Evolutionary conservation across 176 grass and related monocot genomes (phyloP).

Genomic region (sorghum (Sorghum bicolor)): Sorghum_bicolor_NCBIv3 NC_012878.2:50900001-50900500

Average conservation of each 20-base stretch:
- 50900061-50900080: background rate
- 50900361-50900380: background rate
- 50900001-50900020: background rate
- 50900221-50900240: too few species aligned
- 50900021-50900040: slow-evolving; percentile 22
- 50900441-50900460: slow-evolving; percentile 98
- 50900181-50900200: slow-evolving; percentile 70
- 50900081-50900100: slow-evolving; percentile 17
- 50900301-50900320: slow-evolving; percentile 90
- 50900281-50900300: slow-evolving; percentile 56
- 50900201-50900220: too few species aligned
- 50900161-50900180: slow-evolving; percentile 97
- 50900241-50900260: too few species aligned
- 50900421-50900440: slow-evolving; percentile 83
- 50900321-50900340: slow-evolving; percentile 5
- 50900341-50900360: too few species aligned
- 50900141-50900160: slow-evolving; percentile 83
- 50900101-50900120: slow-evolving; percentile 32
- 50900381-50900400: background rate
- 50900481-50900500: slow-evolving; percentile 89
- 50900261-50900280: background rate
- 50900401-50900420: background rate
- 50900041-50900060: background rate
- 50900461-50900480: slow-evolving; percentile 97
- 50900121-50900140: slow-evolving; percentile 91